Conservation (phyloP, 768 basidiomycete species). For the Russula sp. region DNA sequence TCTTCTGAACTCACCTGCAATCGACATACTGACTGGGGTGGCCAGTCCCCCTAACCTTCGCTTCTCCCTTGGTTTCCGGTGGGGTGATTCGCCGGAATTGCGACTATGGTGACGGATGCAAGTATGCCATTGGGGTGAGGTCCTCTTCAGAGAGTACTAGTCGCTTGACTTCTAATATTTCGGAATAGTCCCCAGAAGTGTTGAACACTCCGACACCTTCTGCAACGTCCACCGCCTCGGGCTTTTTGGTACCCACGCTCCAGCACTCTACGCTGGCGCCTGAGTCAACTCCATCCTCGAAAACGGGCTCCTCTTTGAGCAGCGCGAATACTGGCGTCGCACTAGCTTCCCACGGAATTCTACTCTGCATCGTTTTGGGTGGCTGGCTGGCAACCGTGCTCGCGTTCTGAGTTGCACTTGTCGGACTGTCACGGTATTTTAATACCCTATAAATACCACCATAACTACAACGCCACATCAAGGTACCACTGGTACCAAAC, state of each 20-base stretch:
- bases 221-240: neutral
- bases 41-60: neutral
- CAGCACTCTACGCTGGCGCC: neutral
- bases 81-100: neutral
- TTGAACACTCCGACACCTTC: neutral
- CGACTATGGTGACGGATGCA: too few relatives aligned
- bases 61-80: neutral
- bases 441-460: too few relatives aligned
- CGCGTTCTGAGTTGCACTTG: neutral
- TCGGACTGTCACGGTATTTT: too few relatives aligned
- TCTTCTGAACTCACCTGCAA: neutral
- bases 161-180: neutral
- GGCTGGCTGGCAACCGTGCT: neutral
- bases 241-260: neutral
- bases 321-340: conserved; percentile 8
- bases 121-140: neutral
- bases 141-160: neutral
- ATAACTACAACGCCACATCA: too few relatives aligned
- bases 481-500: too few relatives aligned
- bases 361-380: neutral
- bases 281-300: neutral
- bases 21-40: neutral
- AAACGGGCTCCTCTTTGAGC: neutral
- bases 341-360: neutral
- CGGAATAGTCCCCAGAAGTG: neutral